Conservation (phyloP, 2,329 filamentous ascomycete species). For the Calonectria pauciramosa region DNA sequence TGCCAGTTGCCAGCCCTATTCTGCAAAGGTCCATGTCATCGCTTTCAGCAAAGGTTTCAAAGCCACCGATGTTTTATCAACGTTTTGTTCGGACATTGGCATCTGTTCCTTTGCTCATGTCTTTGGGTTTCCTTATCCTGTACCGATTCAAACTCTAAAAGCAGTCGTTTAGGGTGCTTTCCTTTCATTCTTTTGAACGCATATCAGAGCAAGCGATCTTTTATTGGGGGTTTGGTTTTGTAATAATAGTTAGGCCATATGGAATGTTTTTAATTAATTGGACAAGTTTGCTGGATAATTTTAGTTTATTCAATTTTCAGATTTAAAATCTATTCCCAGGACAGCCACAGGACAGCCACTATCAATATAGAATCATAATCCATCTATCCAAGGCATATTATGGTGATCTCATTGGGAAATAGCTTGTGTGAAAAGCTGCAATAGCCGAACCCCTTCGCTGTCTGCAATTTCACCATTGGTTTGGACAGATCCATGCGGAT, state of each 20-base stretch:
- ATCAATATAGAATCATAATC: neutral
- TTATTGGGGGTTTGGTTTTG: neutral
- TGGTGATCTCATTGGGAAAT: neutral
- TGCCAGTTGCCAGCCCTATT: neutral
- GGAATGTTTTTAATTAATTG: neutral
- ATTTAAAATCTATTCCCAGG: neutral
- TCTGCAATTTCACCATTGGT: conserved; percentile 40
- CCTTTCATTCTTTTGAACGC: neutral
- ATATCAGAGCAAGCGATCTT: neutral
- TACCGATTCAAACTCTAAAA: neutral
- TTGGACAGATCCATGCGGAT: conserved; percentile 31
- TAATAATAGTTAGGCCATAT: neutral
- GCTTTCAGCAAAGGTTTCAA: neutral
- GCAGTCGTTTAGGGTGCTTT: neutral
- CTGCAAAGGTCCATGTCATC: neutral
- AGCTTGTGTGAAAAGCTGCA: conserved; percentile 28
- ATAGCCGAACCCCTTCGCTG: conserved; percentile 35
- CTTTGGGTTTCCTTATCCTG: neutral
- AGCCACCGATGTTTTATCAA: neutral
- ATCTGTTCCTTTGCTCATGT: neutral
- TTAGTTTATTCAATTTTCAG: neutral
- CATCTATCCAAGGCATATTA: neutral
- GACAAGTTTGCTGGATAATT: neutral
- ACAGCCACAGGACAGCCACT: fast-evolving
- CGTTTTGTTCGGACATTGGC: neutral